phyloP scores from a whole-genome alignment of 2,329 filamentous ascomycete species.

The Lithohypha guttulata region DNA sequence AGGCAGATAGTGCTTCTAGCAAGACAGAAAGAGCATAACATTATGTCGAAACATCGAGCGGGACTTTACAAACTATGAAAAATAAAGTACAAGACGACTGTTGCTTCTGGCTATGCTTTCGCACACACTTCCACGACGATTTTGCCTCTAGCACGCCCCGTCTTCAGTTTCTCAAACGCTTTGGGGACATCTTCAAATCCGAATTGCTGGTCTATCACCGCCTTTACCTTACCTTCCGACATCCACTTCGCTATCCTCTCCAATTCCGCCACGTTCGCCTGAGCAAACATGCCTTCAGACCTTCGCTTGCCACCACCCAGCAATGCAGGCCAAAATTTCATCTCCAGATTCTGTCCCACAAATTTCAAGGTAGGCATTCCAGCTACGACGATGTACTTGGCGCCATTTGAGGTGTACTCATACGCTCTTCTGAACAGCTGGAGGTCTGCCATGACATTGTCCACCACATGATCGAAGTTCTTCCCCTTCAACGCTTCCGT shows the following conservation, averaged over 20 bases:
- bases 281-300: slow-evolving; percentile 27
- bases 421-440: slow-evolving; percentile 45
- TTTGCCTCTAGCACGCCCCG: slow-evolving; percentile 47
- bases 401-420: slow-evolving; percentile 39
- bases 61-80: too few relatives aligned
- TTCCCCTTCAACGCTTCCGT: slow-evolving; percentile 32
- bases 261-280: slow-evolving; percentile 36
- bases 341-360: slow-evolving; percentile 23
- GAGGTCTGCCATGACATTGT: slow-evolving; percentile 44
- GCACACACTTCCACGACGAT: slow-evolving; percentile 40
- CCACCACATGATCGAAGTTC: slow-evolving; percentile 45
- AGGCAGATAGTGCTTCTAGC: too few relatives aligned
- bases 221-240: slow-evolving; percentile 46
- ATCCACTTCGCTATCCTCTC: slow-evolving; percentile 45
- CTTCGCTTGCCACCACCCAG: slow-evolving; percentile 40
- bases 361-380: slow-evolving; percentile 3
- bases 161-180: slow-evolving; percentile 50
- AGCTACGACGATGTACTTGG: slow-evolving; percentile 42
- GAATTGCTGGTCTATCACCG: slow-evolving; percentile 46
- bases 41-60: too few relatives aligned
- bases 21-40: too few relatives aligned
- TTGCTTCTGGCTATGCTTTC: too few relatives aligned
- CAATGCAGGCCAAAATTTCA: slow-evolving; percentile 35
- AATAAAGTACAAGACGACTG: too few relatives aligned
- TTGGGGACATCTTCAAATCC: slow-evolving; percentile 46